Conservation (phyloP, 768 basidiomycete genomes). For the Tylopilus sp. region DNA sequence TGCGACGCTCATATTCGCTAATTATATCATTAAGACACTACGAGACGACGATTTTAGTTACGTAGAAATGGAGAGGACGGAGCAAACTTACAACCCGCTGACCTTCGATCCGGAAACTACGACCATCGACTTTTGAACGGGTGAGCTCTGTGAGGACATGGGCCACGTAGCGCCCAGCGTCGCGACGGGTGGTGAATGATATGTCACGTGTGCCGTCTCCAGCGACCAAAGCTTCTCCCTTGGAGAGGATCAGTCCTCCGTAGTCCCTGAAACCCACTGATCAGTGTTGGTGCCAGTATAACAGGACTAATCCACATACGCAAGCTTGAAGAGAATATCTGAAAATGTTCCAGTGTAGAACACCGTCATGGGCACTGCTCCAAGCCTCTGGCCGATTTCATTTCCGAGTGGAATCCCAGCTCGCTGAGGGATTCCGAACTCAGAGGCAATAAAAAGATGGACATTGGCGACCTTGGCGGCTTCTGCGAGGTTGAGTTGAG, state of each 20-base stretch:
- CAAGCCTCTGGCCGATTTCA: not conserved
- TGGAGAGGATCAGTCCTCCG: constrained; percentile 1
- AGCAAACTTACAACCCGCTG: not conserved
- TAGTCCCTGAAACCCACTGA: not conserved
- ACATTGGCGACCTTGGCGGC: constrained; percentile 1
- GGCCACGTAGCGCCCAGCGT: not conserved
- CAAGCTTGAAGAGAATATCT: constrained; percentile 2
- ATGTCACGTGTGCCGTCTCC: not conserved
- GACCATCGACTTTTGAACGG: not conserved
- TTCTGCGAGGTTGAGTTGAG: constrained; percentile 1
- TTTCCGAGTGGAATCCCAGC: not conserved
- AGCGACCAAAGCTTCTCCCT: not conserved
- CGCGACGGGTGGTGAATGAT: not conserved
- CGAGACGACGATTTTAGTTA: not conserved
- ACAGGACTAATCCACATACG: not conserved
- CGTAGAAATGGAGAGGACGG: no score
- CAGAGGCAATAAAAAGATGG: not conserved
- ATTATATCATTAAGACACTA: not conserved
- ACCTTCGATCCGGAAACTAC: constrained; percentile 1
- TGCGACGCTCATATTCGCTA: not conserved
- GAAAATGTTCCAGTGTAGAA: not conserved
- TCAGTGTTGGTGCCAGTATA: not conserved
- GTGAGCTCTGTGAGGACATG: not conserved
- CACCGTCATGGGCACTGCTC: not conserved
- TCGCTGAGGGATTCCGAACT: not conserved